phyloP scores from a whole-genome alignment of 169 alveolate species.

The Plasmodium relictum region DNA sequence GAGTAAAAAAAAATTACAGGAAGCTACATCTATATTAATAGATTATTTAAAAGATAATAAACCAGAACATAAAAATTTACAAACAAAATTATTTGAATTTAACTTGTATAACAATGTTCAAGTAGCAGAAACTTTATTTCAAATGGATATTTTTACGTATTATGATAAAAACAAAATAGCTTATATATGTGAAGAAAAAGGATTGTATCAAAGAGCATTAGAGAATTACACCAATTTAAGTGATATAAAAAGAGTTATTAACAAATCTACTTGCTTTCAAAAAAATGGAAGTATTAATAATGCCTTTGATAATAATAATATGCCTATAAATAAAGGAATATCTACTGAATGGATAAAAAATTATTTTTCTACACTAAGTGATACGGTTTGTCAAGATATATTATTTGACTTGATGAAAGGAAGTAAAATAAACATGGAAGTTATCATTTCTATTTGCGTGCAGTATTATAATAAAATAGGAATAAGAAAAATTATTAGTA shows the following conservation, averaged over 20 bases:
- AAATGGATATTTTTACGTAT: slow-evolving; percentile 93
- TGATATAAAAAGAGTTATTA: slow-evolving; percentile 95
- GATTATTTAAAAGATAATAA: slow-evolving; percentile 97
- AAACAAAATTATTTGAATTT: slow-evolving; percentile 98
- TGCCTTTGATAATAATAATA: background rate
- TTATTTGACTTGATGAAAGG: slow-evolving; percentile 82
- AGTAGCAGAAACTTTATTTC: slow-evolving; percentile 75
- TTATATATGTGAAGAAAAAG: slow-evolving; percentile 97
- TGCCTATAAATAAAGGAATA: slow-evolving; percentile 10
- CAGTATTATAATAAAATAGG: slow-evolving; percentile 82
- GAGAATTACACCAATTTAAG: slow-evolving; percentile 95
- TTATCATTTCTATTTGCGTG: slow-evolving; percentile 80
- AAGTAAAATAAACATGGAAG: slow-evolving; percentile 76
- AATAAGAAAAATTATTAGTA: slow-evolving; percentile 78
- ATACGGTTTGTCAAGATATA: slow-evolving; percentile 72
- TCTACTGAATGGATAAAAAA: slow-evolving; percentile 74
- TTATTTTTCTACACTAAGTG: slow-evolving; percentile 73
- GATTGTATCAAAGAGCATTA: slow-evolving; percentile 96
- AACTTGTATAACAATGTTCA: slow-evolving; percentile 93
- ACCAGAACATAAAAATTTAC: slow-evolving; percentile 98
- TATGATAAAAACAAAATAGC: slow-evolving; percentile 98
- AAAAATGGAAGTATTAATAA: slow-evolving; percentile 34
- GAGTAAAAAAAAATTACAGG: slow-evolving; percentile 93
- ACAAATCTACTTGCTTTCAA: slow-evolving; percentile 90
- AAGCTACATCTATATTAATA: slow-evolving; percentile 97